These are phyloP conservation scores for Diaporthe sp. DNA, from an alignment of 2,329 filamentous ascomycete genomes.

Conservation along the genomic window DNA sequence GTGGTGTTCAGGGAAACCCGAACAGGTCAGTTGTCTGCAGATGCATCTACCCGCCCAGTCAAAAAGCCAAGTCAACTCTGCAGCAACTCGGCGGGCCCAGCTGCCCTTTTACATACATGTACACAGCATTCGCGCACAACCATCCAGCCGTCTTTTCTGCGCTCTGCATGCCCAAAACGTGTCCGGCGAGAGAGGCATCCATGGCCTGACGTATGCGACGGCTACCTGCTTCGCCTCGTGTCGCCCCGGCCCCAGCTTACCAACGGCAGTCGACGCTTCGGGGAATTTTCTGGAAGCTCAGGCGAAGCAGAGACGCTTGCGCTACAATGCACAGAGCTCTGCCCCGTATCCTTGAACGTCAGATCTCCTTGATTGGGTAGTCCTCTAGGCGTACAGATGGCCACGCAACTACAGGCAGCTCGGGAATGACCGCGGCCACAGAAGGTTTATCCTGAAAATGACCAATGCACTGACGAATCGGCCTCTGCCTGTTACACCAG, in stretches of 20 bases:
- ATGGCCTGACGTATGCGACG: constrained; percentile 37
- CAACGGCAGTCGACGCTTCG: background rate
- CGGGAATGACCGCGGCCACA: background rate
- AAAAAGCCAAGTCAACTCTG: constrained; percentile 14
- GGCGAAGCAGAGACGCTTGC: background rate
- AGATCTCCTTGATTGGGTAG: constrained; percentile 3
- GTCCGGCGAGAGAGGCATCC: constrained; percentile 40
- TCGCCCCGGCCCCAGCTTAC: constrained; percentile 3
- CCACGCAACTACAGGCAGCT: constrained; percentile 2
- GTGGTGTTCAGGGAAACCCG: constrained; percentile 4
- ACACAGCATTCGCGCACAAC: constrained; percentile 20
- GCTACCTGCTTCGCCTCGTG: background rate
- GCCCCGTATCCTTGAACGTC: background rate
- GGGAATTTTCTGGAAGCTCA: constrained; percentile 30
- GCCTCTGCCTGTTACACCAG: constrained; percentile 7
- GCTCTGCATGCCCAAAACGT: constrained; percentile 30
- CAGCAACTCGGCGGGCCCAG: constrained; percentile 10
- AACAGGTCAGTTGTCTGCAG: background rate
- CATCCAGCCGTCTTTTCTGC: background rate
- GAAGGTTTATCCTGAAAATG: background rate
- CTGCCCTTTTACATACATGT: constrained; percentile 21
- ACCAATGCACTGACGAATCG: constrained; percentile 17
- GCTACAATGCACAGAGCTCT: background rate
- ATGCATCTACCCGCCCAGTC: constrained; percentile 5
- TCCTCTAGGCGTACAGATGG: constrained; percentile 15